A percentile compares a stretch with the other conserved stretches of the same genome.
Conservation (phyloP, 225 moss, liverwort and hornwort genomes). For the Neckera pumila region DNA sequence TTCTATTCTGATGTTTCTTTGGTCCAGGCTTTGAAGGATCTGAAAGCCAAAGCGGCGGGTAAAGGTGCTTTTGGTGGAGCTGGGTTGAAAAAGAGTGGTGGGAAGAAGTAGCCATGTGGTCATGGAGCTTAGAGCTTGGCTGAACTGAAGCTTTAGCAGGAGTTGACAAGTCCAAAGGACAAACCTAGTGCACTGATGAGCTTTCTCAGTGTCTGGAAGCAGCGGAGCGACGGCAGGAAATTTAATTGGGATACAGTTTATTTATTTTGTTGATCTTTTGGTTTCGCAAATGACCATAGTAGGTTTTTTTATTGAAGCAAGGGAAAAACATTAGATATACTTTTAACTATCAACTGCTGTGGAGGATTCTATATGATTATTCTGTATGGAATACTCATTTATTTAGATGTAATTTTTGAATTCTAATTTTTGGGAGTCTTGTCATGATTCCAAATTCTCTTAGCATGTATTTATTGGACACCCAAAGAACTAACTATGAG, state of each 20-base stretch:
- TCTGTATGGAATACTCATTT: neutral
- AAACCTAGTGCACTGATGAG: neutral
- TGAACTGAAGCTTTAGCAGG: neutral
- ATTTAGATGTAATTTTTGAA: neutral
- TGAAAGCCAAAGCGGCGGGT: constrained; percentile 76
- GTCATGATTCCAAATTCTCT: neutral
- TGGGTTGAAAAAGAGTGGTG: constrained; percentile 81
- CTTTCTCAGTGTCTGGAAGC: neutral
- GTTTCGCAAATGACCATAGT: neutral
- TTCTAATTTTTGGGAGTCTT: neutral
- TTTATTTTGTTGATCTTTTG: neutral
- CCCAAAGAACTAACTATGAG: neutral
- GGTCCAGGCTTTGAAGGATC: constrained; percentile 73
- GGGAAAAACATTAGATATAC: neutral
- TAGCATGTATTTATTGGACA: neutral
- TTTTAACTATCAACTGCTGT: neutral
- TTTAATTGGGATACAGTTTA: neutral
- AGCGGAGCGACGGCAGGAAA: constrained; percentile 4
- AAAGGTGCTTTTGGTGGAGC: constrained; percentile 88
- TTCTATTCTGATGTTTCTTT: neutral
- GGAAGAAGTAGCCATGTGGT: constrained; percentile 52
- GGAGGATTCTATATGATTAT: neutral
- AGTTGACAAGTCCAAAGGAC: constrained; percentile 1
- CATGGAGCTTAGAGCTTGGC: neutral
- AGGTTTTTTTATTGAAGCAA: too few species aligned